These are phyloP conservation scores for Entonaema liquescens DNA, from an alignment of 495 filamentous ascomycete genomes.

Conservation along the genomic window DNA sequence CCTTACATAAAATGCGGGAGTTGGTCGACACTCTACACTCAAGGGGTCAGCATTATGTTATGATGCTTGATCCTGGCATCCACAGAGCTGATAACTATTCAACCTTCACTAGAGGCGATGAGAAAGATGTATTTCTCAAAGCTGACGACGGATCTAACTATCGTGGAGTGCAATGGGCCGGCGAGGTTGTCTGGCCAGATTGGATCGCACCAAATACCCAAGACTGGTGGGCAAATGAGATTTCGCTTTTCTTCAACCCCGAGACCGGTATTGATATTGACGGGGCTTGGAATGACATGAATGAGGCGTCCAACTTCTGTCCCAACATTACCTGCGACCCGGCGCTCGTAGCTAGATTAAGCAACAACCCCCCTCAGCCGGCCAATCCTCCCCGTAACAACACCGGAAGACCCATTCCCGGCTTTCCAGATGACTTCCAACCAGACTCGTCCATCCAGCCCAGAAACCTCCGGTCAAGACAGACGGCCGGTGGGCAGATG, in stretches of 20 bases:
- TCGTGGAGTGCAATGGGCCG: constrained; percentile 86
- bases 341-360: constrained; percentile 59
- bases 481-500: constrained; percentile 48
- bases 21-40: constrained; percentile 74
- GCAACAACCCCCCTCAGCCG: constrained; percentile 70
- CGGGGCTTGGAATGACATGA: constrained; percentile 89
- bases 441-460: constrained; percentile 46
- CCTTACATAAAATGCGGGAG: constrained; percentile 69
- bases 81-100: constrained; percentile 66
- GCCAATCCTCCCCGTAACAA: constrained; percentile 60
- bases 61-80: constrained; percentile 89
- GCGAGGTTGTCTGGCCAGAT: constrained; percentile 80
- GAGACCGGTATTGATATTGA: constrained; percentile 79
- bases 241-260: constrained; percentile 70
- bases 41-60: constrained; percentile 77
- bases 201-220: constrained; percentile 76
- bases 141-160: constrained; percentile 70
- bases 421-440: constrained; percentile 74
- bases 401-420: constrained; percentile 67
- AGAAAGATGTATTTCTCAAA: constrained; percentile 69
- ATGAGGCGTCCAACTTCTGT: constrained; percentile 70
- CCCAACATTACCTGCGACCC: constrained; percentile 75
- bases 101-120: constrained; percentile 68
- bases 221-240: constrained; percentile 77
- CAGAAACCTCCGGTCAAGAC: constrained; percentile 6